Evolutionary conservation across 345 rosid genomes (phyloP).

Genomic region (Conringia planisiliqua): DNA sequence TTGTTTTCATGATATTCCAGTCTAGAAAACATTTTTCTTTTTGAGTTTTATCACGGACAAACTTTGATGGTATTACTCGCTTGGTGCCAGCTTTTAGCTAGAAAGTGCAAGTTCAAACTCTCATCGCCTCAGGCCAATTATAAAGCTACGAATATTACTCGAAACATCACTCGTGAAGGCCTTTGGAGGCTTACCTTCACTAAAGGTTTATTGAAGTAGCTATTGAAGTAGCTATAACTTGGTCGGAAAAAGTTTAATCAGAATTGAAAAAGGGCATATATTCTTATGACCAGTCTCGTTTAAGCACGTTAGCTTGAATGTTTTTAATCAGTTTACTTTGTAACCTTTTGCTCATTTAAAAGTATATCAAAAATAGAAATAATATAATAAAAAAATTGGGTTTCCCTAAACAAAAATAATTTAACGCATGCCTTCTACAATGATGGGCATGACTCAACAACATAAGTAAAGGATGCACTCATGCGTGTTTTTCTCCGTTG

Average conservation of each 20-base stretch:
- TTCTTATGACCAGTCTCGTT: too few species aligned
- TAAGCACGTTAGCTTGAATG: too few species aligned
- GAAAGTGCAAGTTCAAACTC: background rate
- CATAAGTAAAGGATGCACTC: background rate
- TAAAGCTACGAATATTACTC: too few species aligned
- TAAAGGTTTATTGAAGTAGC: too few species aligned
- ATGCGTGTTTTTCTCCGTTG: background rate
- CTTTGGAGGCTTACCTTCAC: too few species aligned
- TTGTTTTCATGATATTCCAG: background rate
- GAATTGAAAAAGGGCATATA: background rate
- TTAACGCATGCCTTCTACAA: background rate
- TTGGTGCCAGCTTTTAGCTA: background rate
- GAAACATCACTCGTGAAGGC: background rate
- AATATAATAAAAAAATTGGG: too few species aligned
- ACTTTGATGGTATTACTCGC: too few species aligned
- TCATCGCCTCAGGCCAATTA: too few species aligned
- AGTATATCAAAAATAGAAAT: too few species aligned
- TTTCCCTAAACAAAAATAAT: background rate
- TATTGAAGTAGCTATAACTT: too few species aligned
- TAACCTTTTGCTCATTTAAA: too few species aligned
- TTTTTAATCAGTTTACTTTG: too few species aligned
- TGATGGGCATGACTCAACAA: background rate
- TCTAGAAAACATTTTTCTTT: background rate
- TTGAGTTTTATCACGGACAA: background rate
- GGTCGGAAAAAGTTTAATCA: background rate